phyloP scores from a whole-genome alignment of 2,329 filamentous ascomycete genomes.

The Fusarium miscanthi region DNA sequence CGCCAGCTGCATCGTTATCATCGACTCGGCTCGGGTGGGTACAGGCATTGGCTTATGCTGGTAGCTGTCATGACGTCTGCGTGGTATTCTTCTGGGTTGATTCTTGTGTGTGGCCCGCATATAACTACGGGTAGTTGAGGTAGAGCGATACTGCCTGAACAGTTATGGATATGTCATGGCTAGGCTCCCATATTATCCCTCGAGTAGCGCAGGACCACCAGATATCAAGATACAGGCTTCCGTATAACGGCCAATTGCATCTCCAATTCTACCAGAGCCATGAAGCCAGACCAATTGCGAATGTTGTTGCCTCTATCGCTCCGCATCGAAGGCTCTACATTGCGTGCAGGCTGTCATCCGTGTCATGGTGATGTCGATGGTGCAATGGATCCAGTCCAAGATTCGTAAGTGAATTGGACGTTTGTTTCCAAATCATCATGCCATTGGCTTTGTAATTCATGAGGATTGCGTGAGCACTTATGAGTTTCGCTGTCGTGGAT shows the following conservation, averaged over 20 bases:
- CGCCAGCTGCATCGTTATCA: too few species aligned
- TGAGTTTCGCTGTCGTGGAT: neutral
- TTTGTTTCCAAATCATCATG: neutral
- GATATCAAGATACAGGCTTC: neutral
- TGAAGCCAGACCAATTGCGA: neutral
- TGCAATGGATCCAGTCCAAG: neutral
- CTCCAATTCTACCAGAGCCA: accelerated
- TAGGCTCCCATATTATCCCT: neutral
- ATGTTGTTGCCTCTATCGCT: neutral
- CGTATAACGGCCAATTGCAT: neutral
- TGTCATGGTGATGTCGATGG: neutral
- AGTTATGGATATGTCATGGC: neutral
- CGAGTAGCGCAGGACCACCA: accelerated
- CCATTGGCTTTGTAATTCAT: neutral
- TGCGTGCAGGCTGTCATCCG: neutral
- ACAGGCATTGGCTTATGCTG: neutral
- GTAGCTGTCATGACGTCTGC: neutral
- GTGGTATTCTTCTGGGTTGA: accelerated
- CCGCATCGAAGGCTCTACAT: neutral
- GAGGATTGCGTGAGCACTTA: constrained; percentile 7
- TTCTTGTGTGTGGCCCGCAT: too few species aligned
- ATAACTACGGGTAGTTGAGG: accelerated
- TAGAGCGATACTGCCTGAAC: too few species aligned
- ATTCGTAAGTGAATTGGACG: neutral
- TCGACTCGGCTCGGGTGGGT: neutral